phyloP scores from a whole-genome alignment of 345 rosid species.

The Citrus inodora region DNA sequence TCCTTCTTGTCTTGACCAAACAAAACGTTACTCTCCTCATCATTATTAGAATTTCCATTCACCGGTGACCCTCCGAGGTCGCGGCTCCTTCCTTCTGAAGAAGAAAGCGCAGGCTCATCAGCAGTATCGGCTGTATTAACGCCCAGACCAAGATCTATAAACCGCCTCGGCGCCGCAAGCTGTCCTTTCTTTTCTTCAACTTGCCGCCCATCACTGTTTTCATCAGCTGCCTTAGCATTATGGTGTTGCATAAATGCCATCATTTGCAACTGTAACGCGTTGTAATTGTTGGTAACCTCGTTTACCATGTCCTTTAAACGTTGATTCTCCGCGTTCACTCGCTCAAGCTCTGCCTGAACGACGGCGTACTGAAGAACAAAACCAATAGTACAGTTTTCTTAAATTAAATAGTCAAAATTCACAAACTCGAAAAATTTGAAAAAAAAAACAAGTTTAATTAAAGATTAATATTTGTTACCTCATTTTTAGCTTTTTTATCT shows the following conservation, averaged over 20 bases:
- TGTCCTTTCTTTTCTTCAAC: constrained; percentile 20
- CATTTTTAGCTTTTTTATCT: constrained; percentile 42
- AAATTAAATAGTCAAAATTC: neutral
- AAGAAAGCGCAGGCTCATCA: constrained; percentile 42
- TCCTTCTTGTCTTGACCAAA: constrained; percentile 26
- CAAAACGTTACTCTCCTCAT: constrained; percentile 9
- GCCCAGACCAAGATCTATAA: constrained; percentile 52
- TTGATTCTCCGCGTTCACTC: constrained; percentile 50
- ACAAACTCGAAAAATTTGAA: neutral
- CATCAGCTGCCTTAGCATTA: neutral
- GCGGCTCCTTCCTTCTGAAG: constrained; percentile 45
- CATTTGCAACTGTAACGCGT: constrained; percentile 43
- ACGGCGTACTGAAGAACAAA: constrained; percentile 34
- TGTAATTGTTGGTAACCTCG: constrained; percentile 47
- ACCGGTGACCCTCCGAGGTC: constrained; percentile 40
- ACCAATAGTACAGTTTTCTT: neutral
- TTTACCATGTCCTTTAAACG: constrained; percentile 34
- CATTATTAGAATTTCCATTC: constrained; percentile 1
- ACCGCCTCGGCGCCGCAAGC: constrained; percentile 36
- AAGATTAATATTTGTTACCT: constrained; percentile 27
- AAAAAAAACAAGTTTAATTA: neutral
- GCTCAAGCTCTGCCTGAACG: constrained; percentile 46
- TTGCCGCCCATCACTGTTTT: constrained; percentile 10
- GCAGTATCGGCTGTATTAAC: constrained; percentile 15
- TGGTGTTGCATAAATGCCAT: constrained; percentile 30